A percentile compares a stretch with the other conserved stretches of the same genome.
Conservation (phyloP, 805 yeast genomes). For the Saccharomyces eubayanus region DNA sequence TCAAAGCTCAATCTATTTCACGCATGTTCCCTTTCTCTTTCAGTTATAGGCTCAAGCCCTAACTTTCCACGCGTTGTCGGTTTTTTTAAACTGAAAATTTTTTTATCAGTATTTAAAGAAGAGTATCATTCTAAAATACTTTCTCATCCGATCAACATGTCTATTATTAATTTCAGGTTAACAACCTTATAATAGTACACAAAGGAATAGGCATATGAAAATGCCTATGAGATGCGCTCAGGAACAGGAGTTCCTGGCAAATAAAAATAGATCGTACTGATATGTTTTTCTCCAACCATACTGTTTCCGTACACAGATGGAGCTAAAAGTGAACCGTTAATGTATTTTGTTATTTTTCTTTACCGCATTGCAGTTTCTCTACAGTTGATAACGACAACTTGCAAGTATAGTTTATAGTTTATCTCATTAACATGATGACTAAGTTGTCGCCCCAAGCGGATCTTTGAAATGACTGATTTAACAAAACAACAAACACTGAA, state of each 20-base stretch:
- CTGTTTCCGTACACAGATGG: background rate
- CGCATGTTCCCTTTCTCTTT: background rate
- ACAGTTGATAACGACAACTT: background rate
- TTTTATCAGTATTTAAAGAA: background rate
- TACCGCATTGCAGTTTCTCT: background rate
- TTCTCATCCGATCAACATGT: no score
- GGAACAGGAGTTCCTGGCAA: constrained; percentile 2
- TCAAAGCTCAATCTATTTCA: background rate
- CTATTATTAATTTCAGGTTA: no score
- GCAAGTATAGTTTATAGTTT: background rate
- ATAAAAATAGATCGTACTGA: background rate
- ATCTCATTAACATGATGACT: constrained; percentile 25
- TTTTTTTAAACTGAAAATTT: background rate
- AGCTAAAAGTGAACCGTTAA: background rate
- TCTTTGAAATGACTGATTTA: constrained; percentile 25
- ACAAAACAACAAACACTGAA: constrained; percentile 32
- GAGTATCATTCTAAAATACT: background rate
- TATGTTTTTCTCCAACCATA: background rate
- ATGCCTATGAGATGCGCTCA: background rate
- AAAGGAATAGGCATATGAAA: no score
- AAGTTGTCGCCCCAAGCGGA: constrained; percentile 38
- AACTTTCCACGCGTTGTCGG: background rate
- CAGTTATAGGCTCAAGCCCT: background rate
- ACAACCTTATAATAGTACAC: no score
- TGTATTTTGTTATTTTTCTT: background rate